Percentiles rank a stretch among this genome's conserved stretches.
These are phyloP conservation scores for Blastobotrys proliferans DNA, from an alignment of 1,139 yeast genomes.

Conservation along the genomic window DNA sequence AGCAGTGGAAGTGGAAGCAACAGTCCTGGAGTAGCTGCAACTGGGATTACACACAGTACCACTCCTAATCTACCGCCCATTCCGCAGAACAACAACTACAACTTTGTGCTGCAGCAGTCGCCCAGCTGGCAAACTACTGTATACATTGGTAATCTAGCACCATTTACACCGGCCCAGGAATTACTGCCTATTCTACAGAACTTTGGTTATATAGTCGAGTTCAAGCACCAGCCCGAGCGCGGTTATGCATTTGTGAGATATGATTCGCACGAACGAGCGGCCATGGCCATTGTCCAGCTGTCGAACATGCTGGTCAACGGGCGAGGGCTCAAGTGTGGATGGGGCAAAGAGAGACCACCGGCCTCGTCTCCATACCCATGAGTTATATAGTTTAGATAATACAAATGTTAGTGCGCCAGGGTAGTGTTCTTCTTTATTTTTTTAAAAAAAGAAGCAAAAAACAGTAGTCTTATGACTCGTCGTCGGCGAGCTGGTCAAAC, in stretches of 20 bases:
- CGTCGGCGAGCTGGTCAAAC: background rate
- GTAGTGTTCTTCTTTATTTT: too few relatives aligned
- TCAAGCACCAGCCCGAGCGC: slow-evolving; percentile 75
- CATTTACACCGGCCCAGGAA: slow-evolving; percentile 67
- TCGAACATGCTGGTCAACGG: slow-evolving; percentile 75
- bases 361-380: too few relatives aligned
- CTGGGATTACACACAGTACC: background rate
- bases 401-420: too few relatives aligned
- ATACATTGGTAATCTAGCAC: slow-evolving; percentile 81
- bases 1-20: too few relatives aligned
- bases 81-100: too few relatives aligned
- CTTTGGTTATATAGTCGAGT: slow-evolving; percentile 78
- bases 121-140: slow-evolving; percentile 89
- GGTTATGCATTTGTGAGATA: slow-evolving; percentile 85
- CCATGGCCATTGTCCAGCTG: slow-evolving; percentile 78
- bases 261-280: slow-evolving; percentile 85
- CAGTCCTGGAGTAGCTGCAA: background rate
- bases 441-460: too few relatives aligned
- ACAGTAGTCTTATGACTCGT: too few relatives aligned
- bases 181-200: slow-evolving; percentile 71
- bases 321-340: slow-evolving; percentile 75
- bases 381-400: too few relatives aligned
- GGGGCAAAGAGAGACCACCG: slow-evolving; percentile 55
- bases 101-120: slow-evolving; percentile 66
- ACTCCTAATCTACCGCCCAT: too few relatives aligned